phyloP scores from a whole-genome alignment of 306 rosid species.

The Castanea mollissima region DNA sequence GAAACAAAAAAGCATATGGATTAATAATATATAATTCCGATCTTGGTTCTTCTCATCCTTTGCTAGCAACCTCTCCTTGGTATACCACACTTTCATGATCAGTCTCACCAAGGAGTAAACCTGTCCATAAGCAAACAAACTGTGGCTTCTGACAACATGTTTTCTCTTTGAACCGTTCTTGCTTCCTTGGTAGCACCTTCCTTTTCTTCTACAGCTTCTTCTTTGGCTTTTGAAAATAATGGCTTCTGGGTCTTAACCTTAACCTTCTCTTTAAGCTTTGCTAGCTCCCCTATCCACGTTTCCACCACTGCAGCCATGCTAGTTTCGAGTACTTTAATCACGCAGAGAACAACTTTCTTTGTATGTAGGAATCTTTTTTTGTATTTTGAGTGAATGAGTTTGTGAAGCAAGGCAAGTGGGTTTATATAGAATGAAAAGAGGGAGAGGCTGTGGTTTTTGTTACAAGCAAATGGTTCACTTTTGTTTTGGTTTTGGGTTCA shows the following conservation, averaged over 20 bases:
- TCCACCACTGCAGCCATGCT: conserved; percentile 68
- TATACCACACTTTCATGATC: background rate
- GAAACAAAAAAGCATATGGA: conserved; percentile 1
- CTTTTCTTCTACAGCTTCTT: conserved; percentile 17
- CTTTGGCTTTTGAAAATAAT: conserved; percentile 31
- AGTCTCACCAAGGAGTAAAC: conserved; percentile 64
- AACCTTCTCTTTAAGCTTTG: conserved; percentile 57
- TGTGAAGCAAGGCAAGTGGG: background rate
- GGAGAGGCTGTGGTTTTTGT: background rate
- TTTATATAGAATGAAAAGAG: conserved; percentile 24
- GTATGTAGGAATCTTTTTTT: background rate
- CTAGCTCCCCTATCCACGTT: conserved; percentile 63
- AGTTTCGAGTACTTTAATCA: background rate
- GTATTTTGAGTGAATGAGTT: background rate
- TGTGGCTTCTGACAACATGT: conserved; percentile 60
- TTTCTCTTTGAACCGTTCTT: conserved; percentile 11
- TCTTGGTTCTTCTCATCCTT: background rate
- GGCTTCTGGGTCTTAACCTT: conserved; percentile 30
- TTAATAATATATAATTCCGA: background rate
- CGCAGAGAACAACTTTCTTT: background rate
- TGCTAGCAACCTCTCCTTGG: background rate
- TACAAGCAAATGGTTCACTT: background rate
- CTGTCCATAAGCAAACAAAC: conserved; percentile 84
- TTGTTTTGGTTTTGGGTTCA: background rate
- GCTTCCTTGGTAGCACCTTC: conserved; percentile 18